Conservation (phyloP, 352 stramenopile genomes). For the Thalassiosira mediterranea region DNA sequence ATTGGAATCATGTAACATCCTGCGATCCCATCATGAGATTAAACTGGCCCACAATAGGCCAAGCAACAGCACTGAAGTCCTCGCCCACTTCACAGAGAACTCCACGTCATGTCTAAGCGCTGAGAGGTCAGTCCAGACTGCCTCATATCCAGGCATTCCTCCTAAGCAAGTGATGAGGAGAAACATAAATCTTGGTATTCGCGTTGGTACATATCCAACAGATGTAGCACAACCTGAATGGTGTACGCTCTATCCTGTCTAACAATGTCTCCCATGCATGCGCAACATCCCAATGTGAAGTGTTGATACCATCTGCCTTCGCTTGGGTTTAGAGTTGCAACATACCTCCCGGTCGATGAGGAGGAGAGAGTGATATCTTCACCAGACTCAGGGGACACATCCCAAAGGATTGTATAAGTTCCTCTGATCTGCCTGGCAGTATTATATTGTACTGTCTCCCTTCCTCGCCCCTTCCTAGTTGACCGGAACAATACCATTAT, state of each 20-base stretch:
- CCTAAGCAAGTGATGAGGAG: slow-evolving; percentile 27
- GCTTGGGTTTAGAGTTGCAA: slow-evolving; percentile 22
- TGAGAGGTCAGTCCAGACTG: slow-evolving; percentile 25
- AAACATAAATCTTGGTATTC: slow-evolving; percentile 26
- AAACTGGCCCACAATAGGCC: slow-evolving; percentile 27
- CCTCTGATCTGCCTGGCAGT: slow-evolving; percentile 6
- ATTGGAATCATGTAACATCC: slow-evolving; percentile 30
- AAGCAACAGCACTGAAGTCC: slow-evolving; percentile 18
- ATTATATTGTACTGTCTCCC: slow-evolving; percentile 14
- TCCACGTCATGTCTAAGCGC: slow-evolving; percentile 21
- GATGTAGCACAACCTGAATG: slow-evolving; percentile 21
- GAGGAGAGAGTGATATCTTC: slow-evolving; percentile 20
- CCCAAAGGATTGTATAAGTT: slow-evolving; percentile 30
- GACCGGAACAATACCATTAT: slow-evolving; percentile 30
- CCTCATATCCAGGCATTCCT: slow-evolving; percentile 25
- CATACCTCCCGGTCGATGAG: slow-evolving; percentile 6
- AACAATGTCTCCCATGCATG: slow-evolving; percentile 30
- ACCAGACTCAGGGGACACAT: slow-evolving; percentile 15
- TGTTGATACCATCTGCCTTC: slow-evolving; percentile 34
- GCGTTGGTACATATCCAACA: slow-evolving; percentile 27
- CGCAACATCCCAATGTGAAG: slow-evolving; percentile 8
- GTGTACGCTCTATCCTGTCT: slow-evolving; percentile 33
- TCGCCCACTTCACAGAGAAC: slow-evolving; percentile 13
- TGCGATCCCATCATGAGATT: slow-evolving; percentile 8
- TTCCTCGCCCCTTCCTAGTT: slow-evolving; percentile 4